These are phyloP conservation scores for Aspergillus floridensis DNA, from an alignment of 2,329 filamentous ascomycete species.

Conservation along the genomic window DNA sequence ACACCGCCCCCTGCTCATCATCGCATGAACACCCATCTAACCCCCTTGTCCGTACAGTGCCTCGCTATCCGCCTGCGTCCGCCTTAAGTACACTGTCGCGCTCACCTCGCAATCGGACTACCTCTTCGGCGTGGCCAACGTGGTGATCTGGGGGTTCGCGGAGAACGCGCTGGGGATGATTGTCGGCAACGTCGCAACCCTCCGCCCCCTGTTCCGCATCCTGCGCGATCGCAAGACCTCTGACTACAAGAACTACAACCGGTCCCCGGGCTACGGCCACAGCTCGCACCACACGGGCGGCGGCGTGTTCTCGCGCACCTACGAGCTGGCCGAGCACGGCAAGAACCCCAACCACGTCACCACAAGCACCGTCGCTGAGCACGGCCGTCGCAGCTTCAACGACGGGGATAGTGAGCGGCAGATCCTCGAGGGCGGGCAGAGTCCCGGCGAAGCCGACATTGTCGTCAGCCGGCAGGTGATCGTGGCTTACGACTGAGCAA, in stretches of 20 bases:
- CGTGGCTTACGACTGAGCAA: constrained; percentile 15
- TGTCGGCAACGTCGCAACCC: constrained; percentile 48
- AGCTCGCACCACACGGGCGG: background rate
- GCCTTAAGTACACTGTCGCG: constrained; percentile 44
- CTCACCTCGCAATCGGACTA: constrained; percentile 42
- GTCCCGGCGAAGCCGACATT: constrained; percentile 16
- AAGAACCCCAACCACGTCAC: constrained; percentile 11
- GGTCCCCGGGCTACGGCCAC: background rate
- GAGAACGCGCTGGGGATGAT: constrained; percentile 52
- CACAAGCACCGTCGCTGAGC: constrained; percentile 8
- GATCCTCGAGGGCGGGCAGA: constrained; percentile 15
- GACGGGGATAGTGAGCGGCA: constrained; percentile 24
- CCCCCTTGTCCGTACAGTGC: constrained; percentile 21
- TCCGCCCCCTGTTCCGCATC: constrained; percentile 45
- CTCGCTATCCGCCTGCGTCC: constrained; percentile 32
- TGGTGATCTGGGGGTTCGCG: constrained; percentile 49
- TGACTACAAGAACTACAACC: constrained; percentile 9
- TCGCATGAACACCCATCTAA: background rate
- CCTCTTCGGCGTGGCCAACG: constrained; percentile 42
- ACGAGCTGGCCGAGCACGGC: constrained; percentile 18
- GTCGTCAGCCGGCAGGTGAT: constrained; percentile 20
- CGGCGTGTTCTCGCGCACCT: constrained; percentile 12
- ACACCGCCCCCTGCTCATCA: constrained; percentile 28
- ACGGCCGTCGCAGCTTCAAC: constrained; percentile 10
- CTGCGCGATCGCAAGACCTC: constrained; percentile 19